Percentiles rank a stretch among this genome's conserved stretches.
phyloP scores from a whole-genome alignment of 345 rosid genomes.

The Euphorbia pulcherrima region DNA sequence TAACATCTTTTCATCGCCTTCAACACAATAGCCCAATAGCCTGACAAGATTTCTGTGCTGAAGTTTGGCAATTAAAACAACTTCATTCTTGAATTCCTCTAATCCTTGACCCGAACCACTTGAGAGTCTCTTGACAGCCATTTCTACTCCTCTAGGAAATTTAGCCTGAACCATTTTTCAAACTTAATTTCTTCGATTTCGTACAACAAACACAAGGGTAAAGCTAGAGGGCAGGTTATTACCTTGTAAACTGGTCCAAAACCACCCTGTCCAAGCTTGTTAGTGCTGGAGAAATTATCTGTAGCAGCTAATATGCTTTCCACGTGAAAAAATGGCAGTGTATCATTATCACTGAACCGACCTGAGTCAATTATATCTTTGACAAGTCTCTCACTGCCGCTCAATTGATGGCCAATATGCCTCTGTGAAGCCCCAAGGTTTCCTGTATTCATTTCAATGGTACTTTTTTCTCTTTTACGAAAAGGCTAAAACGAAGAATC shows the following conservation, averaged over 20 bases:
- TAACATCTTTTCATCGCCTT: constrained; percentile 17
- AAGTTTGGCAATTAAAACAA: constrained; percentile 15
- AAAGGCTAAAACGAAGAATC: background rate
- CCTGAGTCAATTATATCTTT: constrained; percentile 6
- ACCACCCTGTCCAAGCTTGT: constrained; percentile 22
- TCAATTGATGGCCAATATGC: background rate
- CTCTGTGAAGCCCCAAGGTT: background rate
- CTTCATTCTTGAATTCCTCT: constrained; percentile 19
- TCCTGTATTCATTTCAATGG: background rate
- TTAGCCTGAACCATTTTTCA: constrained; percentile 5
- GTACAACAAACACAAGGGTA: background rate
- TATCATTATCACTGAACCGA: constrained; percentile 16
- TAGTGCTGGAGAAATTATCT: constrained; percentile 11
- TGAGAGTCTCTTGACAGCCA: constrained; percentile 16
- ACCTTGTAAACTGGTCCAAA: constrained; percentile 20
- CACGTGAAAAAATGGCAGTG: constrained; percentile 20
- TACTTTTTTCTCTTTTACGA: background rate
- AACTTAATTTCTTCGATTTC: background rate
- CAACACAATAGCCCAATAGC: constrained; percentile 14
- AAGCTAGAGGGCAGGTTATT: background rate
- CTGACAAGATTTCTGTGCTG: constrained; percentile 17
- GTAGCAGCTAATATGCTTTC: constrained; percentile 21
- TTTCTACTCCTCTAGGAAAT: constrained; percentile 13
- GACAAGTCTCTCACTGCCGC: constrained; percentile 10
- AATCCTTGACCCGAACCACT: constrained; percentile 19